Percentiles rank a stretch among this genome's conserved stretches.
These are phyloP conservation scores for Bipolaris sorokiniana DNA, from an alignment of 2,329 filamentous ascomycete genomes.

Conservation along the genomic window DNA sequence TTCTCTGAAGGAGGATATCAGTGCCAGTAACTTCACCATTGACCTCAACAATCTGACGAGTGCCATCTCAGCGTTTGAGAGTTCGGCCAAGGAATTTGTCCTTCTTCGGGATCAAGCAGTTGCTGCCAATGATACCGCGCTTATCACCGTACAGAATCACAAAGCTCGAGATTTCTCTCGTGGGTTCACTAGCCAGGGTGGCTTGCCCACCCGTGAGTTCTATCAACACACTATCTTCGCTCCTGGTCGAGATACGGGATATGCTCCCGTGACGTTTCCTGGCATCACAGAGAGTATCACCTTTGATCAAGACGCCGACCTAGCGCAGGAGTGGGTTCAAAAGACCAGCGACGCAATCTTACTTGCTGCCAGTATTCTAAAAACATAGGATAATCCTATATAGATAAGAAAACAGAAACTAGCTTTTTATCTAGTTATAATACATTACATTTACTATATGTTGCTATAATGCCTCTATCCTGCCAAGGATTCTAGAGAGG, in stretches of 20 bases:
- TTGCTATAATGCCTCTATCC: neutral
- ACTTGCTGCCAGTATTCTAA: slow-evolving; percentile 44
- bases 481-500: too few relatives aligned
- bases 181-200: slow-evolving; percentile 55
- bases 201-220: slow-evolving; percentile 53
- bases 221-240: slow-evolving; percentile 57
- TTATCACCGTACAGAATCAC: slow-evolving; percentile 51
- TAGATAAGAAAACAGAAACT: too few relatives aligned
- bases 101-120: slow-evolving; percentile 40
- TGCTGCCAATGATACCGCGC: slow-evolving; percentile 31
- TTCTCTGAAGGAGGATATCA: slow-evolving; percentile 42
- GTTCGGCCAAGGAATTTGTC: slow-evolving; percentile 36
- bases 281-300: slow-evolving; percentile 49
- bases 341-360: slow-evolving; percentile 44
- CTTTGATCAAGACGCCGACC: slow-evolving; percentile 36
- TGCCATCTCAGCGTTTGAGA: slow-evolving; percentile 49
- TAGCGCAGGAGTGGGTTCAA: slow-evolving; percentile 44
- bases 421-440: too few relatives aligned
- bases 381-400: slow-evolving; percentile 22
- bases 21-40: slow-evolving; percentile 37
- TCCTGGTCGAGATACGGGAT: slow-evolving; percentile 52
- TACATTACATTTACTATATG: neutral
- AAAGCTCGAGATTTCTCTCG: slow-evolving; percentile 56
- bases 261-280: slow-evolving; percentile 48
- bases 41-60: slow-evolving; percentile 40